Evolutionary conservation across 495 filamentous ascomycete species (phyloP), one percentile per base, ranked within the genome.

Genomic region (Hypomontagnella monticulosa): DNA sequence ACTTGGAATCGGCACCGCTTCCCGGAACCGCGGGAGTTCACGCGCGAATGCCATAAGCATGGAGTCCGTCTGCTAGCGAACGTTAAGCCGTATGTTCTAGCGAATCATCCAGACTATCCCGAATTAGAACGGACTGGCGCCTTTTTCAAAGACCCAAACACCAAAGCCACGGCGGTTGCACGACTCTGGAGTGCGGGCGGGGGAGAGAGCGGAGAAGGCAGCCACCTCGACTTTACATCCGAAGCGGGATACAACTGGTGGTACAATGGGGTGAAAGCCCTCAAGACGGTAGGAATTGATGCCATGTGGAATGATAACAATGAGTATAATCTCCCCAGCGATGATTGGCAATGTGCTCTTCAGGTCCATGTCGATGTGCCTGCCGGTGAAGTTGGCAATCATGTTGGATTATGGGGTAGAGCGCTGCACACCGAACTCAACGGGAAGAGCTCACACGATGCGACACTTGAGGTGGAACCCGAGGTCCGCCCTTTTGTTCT

Each of bases 221-320:
- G 87, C 57, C 87, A 89, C 60, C 83, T 89, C 40, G 89, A 91
- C 68, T 91, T 91, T 65, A 88, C 87, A 1, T 88, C 86, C 1
- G 73, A 78, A 49, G 79, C 78, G 12, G 85, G 86, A n/a, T 88
- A 86, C 71, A 75, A 85, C 16, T 91, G 86, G 84, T 91, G 88
- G 88, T 88, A 85, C 61, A 76, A 88, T 14, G 87, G 88, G 5
- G 82, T 87, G 9, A 79, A 84, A 56, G 81, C 76, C 41, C 79
- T 91, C 38, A 85, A 85, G 52, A 76, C 83, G 23, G 75, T 79
- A 15, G 87, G 88, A 14, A 86, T 91, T 56, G 88, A 90, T 61
- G 86, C 81, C 30, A 89, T 90, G 74, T 91, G 89, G 89, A 91
- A 89, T 63, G 89, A 91, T 73, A 91, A 91, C 74, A 89, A 90